Conservation (phyloP, 805 yeast species). For the Monosporozyma aerobia region DNA sequence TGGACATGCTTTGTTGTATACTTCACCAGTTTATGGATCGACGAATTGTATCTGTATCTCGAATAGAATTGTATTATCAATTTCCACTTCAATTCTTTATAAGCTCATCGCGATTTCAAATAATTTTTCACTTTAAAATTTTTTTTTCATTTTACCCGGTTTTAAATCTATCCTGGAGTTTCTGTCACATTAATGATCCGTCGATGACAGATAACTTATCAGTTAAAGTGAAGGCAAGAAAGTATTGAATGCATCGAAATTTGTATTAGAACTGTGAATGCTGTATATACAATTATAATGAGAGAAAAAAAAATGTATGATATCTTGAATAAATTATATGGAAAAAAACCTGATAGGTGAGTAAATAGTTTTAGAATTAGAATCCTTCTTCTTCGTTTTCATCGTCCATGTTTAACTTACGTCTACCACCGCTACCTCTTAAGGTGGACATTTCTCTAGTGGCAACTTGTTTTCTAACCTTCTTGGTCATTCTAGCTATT, state of each 20-base stretch:
- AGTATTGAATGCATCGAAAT: background rate
- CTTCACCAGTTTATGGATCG: background rate
- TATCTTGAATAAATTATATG: background rate
- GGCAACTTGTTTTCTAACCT: constrained; percentile 74
- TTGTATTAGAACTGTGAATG: background rate
- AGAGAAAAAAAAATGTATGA: background rate
- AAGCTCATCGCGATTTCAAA: constrained; percentile 1
- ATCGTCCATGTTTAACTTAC: constrained; percentile 50
- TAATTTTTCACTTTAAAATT: background rate
- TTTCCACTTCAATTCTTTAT: background rate
- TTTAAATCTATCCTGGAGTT: background rate
- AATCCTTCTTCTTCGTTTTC: constrained; percentile 21
- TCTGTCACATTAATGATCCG: background rate
- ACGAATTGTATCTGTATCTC: background rate
- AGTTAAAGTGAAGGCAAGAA: background rate
- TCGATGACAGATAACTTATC: background rate
- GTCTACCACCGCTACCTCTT: constrained; percentile 64
- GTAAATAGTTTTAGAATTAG: background rate
- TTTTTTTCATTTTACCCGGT: constrained; percentile 3
- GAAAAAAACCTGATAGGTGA: background rate
- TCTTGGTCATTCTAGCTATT: constrained; percentile 80
- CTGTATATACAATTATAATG: background rate
- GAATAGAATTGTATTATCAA: background rate
- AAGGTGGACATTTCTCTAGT: constrained; percentile 64
- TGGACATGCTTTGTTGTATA: constrained; percentile 24